phyloP scores from a whole-genome alignment of 2,329 filamentous ascomycete species.

The Penicillium sp. region DNA sequence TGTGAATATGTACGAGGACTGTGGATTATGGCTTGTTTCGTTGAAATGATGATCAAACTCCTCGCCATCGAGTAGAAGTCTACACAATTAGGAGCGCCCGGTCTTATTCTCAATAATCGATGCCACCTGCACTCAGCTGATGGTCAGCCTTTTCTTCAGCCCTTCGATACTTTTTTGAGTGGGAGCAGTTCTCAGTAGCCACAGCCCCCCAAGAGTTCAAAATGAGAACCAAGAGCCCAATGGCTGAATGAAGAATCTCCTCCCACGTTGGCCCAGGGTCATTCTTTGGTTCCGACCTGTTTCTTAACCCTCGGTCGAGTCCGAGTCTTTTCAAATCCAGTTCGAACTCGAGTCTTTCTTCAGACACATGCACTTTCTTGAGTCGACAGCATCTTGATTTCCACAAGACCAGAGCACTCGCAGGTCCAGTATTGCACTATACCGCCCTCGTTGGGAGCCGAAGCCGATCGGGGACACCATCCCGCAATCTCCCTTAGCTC shows the following conservation, averaged over 20 bases:
- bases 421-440: neutral
- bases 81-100: neutral
- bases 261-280: neutral
- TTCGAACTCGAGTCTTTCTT: neutral
- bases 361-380: neutral
- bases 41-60: neutral
- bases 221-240: neutral
- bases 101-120: neutral
- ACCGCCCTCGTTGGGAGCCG: conserved; percentile 8
- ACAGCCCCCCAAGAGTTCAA: neutral
- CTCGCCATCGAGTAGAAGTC: neutral
- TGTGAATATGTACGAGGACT: no score
- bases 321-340: neutral
- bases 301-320: neutral
- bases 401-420: no score
- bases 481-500: conserved; percentile 44
- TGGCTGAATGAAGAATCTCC: neutral
- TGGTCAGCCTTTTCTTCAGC: conserved; percentile 5
- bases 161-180: neutral
- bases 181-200: neutral
- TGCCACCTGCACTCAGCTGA: conserved; percentile 9
- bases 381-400: neutral
- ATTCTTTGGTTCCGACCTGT: neutral
- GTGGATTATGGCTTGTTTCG: neutral
- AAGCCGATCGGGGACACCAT: conserved; percentile 24